phyloP scores from a whole-genome alignment of 2,329 filamentous ascomycete species.

The Zarea fungicola region DNA sequence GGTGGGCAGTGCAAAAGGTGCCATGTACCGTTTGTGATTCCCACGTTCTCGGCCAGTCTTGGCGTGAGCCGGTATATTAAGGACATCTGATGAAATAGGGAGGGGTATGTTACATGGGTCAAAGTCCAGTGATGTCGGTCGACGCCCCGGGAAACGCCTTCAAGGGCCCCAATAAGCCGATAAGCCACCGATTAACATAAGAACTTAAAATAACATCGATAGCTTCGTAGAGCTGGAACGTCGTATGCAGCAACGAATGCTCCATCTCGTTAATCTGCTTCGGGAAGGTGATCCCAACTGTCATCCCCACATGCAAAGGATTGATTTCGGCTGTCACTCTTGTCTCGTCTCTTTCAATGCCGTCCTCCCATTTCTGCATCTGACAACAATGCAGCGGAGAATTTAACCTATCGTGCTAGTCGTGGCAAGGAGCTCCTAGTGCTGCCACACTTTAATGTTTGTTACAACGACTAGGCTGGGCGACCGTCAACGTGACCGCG shows the following conservation, averaged over 20 bases:
- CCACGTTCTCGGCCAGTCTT: no score
- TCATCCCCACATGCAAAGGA: no score
- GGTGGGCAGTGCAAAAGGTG: no score
- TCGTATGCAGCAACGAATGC: slow-evolving; percentile 1
- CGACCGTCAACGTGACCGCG: not conserved
- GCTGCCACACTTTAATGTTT: slow-evolving; percentile 5
- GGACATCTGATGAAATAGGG: not conserved
- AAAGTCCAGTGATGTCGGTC: not conserved
- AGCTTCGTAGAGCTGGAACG: slow-evolving; percentile 4
- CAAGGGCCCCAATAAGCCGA: not conserved
- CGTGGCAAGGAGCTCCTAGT: not conserved
- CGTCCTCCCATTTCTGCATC: no score
- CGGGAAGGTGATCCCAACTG: not conserved
- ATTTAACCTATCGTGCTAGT: not conserved
- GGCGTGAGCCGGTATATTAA: not conserved
- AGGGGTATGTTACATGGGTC: slow-evolving; percentile 3
- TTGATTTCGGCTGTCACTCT: no score
- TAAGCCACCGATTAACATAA: not conserved
- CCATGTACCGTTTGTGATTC: no score
- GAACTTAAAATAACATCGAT: not conserved
- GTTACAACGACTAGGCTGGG: not conserved
- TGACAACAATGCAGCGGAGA: no score
- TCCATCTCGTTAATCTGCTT: not conserved
- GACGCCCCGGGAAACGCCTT: not conserved
- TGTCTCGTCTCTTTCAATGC: no score